These are phyloP conservation scores for Herpetospermum pedunculosum DNA, from an alignment of 306 rosid species.

Conservation along the genomic window DNA sequence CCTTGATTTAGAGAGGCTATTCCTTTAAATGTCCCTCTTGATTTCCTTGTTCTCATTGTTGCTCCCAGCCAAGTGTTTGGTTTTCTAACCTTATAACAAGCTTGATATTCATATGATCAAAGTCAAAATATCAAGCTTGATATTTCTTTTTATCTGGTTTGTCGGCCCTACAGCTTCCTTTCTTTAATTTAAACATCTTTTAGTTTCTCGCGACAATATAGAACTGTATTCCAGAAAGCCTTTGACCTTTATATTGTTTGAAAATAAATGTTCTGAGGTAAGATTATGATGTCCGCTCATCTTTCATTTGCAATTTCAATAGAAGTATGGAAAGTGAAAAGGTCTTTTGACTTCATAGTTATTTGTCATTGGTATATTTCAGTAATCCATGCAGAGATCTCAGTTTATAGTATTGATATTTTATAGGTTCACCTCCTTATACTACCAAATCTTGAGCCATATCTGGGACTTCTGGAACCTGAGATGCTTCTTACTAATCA, in stretches of 20 bases:
- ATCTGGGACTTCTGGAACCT: slow-evolving; percentile 64
- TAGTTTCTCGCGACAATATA: neutral
- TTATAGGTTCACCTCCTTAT: slow-evolving; percentile 65
- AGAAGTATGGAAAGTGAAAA: neutral
- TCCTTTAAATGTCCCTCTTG: neutral
- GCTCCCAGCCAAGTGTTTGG: neutral
- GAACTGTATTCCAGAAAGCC: neutral
- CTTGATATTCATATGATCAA: neutral
- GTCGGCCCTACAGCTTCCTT: neutral
- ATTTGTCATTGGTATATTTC: slow-evolving; percentile 3
- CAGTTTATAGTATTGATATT: slow-evolving; percentile 14
- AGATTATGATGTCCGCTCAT: neutral
- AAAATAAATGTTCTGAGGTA: neutral
- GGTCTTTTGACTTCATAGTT: neutral
- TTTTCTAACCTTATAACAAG: neutral
- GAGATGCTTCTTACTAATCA: slow-evolving; percentile 35
- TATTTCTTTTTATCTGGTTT: neutral
- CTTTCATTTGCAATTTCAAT: neutral
- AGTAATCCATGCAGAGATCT: slow-evolving; percentile 5
- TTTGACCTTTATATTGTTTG: neutral
- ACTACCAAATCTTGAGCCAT: slow-evolving; percentile 81
- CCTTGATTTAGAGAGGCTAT: neutral
- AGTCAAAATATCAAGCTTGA: neutral
- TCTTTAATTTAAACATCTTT: neutral
- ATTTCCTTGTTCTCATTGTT: neutral